Evolutionary conservation across 495 filamentous ascomycete genomes (phyloP).

Genomic region (Jackrogersella minutella): DNA sequence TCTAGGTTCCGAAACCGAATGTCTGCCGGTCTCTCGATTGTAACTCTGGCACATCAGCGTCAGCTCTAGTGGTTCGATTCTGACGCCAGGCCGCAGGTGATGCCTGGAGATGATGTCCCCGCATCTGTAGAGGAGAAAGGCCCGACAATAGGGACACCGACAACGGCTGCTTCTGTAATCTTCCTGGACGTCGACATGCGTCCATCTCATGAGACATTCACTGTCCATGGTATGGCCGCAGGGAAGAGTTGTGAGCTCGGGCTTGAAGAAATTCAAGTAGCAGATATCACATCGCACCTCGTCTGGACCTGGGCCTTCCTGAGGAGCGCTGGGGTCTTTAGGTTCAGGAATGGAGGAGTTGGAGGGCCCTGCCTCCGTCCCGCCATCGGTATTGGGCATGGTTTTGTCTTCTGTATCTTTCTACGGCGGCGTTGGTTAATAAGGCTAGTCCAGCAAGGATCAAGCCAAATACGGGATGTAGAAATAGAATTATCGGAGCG

Average conservation of each 20-base stretch:
- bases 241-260: conserved; percentile 10
- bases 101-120: conserved; percentile 10
- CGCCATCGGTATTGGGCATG: too few species aligned
- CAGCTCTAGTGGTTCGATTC: conserved; percentile 7
- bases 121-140: conserved; percentile 1
- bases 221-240: conserved; percentile 10
- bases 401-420: too few species aligned
- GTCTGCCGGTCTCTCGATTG: neutral
- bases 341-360: too few species aligned
- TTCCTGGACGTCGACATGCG: neutral
- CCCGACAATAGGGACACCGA: conserved; percentile 20
- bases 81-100: conserved; percentile 23
- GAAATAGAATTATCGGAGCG: too few species aligned
- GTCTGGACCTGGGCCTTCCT: neutral
- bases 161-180: neutral
- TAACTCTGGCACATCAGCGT: neutral
- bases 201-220: conserved; percentile 8
- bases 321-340: too few species aligned
- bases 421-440: too few species aligned
- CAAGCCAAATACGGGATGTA: too few species aligned
- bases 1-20: too few species aligned
- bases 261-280: neutral
- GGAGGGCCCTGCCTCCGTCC: too few species aligned
- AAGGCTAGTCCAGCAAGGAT: too few species aligned
- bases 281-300: conserved; percentile 3